Evolutionary conservation across 768 basidiomycete species (phyloP), one percentile per base, ranked within the genome.

Genomic region (Leccinum arenicola): DNA sequence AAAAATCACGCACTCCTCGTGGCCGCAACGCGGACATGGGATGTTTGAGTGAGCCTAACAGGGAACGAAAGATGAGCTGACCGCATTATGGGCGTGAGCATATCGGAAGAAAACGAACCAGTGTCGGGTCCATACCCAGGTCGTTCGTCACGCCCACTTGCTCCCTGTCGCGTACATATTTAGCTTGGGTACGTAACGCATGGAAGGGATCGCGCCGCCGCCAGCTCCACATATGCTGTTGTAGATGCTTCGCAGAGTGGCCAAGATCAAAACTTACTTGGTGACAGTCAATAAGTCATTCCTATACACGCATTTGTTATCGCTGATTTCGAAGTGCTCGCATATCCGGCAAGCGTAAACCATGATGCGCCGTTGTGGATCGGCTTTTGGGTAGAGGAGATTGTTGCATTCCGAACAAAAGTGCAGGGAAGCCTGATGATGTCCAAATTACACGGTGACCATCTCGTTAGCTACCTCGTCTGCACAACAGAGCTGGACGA

Each of bases 401-500:
- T 97, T 96, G 77, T 95, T 95, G 80, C 94, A 96, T 80, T 96
- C 94, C 40, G 86, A 87, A 68, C 94, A 96, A 75, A 96, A 96
- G 65, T 91, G 86, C 29, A 96, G 84, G 2, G 90, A 90, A 11
- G 91, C 87, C 91, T 93, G 59, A 19, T 43, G 15, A 25, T 8
- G 15, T 19, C 43, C 19, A 40, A 17, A 27, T 19, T 21, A 57
- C 23, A 43, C 7, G 35, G 60, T 50, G 3, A 50, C 50, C 14
- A 33, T 21, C 36, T 52, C 29, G 54, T 73, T 38, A 73, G 72
- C 50, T 45, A 36, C 40, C 29, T 33, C 52, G 48, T 54, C 43
- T 17, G 31, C 38, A 55, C 33, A 47, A 53, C 27, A 55, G 56
- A 59, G 52, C 48, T 53, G 23, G 38, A 56, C 35, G 56, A 52